Evolutionary conservation across 2,329 filamentous ascomycete species (phyloP), one percentile per base, ranked within the genome.

Genomic region (Cercospora sp.): DNA sequence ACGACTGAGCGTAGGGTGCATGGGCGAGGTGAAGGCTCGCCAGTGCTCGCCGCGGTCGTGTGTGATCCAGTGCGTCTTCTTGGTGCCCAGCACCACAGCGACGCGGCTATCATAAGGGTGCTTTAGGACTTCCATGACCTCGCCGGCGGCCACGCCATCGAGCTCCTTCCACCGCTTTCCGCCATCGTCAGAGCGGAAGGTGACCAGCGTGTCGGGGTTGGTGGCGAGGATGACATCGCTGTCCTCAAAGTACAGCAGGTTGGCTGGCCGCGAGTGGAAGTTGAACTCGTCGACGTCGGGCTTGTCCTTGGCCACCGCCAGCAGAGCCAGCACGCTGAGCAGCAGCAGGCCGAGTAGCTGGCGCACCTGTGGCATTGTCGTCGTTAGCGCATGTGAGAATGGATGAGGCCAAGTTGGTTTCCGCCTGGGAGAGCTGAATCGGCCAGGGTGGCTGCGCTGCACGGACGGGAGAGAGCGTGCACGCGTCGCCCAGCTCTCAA

Each of bases 231-330:
- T 84, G 62, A 91, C 87, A 78, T 97, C 90, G 72, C 92, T 94
- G 79, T 94, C 92, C 76, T 95, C 90, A 77, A 99, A 98, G 81
- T 97, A 99, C 81, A 91, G 91, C 72, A 97, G 83, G 77, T 89
- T 89, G 64, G 82, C 78, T 0, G 93, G 91, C 64, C 85, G 80
- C 74, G 89, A 84, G 55, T 90, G 83, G 81, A 97, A 91, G 58
- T 85, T 80, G 63, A 83, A 91, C 68, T 84, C 82, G 70, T 85
- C 84, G 75, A 97, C 85, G 66, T 85, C 84, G 26, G 94, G 94
- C 57, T 73, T 70, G 65, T 76, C 73, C 63, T 78, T 78, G 65
- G 74, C 74, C 49, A 71, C 75, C 37, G 62, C 70, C 58, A 71
- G 71, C 28, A 69, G 66, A 9, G 70, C 70, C 61, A 75, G 67